Conservation (phyloP, 441 rosid genomes). For the Theobroma grandiflorum region DNA sequence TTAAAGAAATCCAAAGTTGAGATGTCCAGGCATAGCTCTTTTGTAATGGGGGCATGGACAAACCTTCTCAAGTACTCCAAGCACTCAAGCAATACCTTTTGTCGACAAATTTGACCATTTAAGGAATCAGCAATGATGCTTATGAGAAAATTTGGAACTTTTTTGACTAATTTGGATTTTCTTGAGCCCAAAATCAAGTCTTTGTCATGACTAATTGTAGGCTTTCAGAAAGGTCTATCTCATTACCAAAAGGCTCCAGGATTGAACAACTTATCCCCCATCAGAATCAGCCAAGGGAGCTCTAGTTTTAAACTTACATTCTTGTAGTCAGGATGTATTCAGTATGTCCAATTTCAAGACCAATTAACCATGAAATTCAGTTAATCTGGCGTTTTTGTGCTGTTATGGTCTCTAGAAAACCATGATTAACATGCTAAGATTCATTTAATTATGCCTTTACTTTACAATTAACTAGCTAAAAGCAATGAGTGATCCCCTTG, state of each 20-base stretch:
- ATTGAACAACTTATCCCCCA: not conserved
- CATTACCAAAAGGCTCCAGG: not conserved
- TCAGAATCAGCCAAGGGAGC: too few species aligned
- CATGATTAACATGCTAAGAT: too few species aligned
- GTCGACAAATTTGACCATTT: slow-evolving; percentile 28
- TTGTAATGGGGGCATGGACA: not conserved
- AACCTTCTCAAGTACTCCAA: slow-evolving; percentile 25
- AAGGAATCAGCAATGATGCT: slow-evolving; percentile 11
- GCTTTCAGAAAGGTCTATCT: not conserved
- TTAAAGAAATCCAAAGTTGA: not conserved
- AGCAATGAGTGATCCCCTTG: not conserved
- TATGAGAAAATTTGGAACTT: not conserved
- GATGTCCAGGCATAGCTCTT: slow-evolving; percentile 5
- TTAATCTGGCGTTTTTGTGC: too few species aligned
- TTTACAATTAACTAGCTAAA: too few species aligned
- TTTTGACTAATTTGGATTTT: slow-evolving; percentile 2
- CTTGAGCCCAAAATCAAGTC: not conserved
- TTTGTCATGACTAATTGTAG: not conserved
- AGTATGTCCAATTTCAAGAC: not conserved
- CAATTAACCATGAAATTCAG: not conserved
- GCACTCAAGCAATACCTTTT: slow-evolving; percentile 21
- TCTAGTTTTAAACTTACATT: not conserved
- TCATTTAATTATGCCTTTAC: too few species aligned
- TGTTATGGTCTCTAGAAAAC: too few species aligned
- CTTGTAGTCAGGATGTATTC: not conserved